phyloP scores from a whole-genome alignment of 129 eudicot species.

The Helianthus annuus region HanXRQr2.0-SUNRISE NC_035441.2:129026899-129027398 shows the following conservation, averaged over 20 bases:
- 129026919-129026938: conserved; percentile 99
- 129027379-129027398: neutral
- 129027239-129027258: conserved; percentile 4
- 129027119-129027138: conserved; percentile 90
- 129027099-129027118: conserved; percentile 96
- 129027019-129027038: conserved; percentile 6
- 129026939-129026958: conserved; percentile 99
- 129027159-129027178: conserved; percentile 87
- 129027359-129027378: neutral
- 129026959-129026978: conserved; percentile 97
- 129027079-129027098: conserved; percentile 11
- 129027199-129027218: conserved; percentile 92
- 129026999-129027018: conserved; percentile 98
- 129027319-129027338: conserved; percentile 1
- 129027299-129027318: conserved; percentile 13
- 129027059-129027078: neutral
- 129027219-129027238: conserved; percentile 19
- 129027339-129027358: conserved; percentile 12
- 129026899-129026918: conserved; percentile 60
- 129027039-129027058: neutral
- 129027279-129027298: conserved; percentile 8
- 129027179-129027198: conserved; percentile 91
- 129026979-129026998: conserved; percentile 97
- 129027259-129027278: conserved; percentile 1
- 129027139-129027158: conserved; percentile 81